A percentile compares a stretch with the other conserved stretches of the same genome.
Evolutionary conservation across 2,329 filamentous ascomycete genomes (phyloP).

Genomic region (Fusarium protoensiforme): DNA sequence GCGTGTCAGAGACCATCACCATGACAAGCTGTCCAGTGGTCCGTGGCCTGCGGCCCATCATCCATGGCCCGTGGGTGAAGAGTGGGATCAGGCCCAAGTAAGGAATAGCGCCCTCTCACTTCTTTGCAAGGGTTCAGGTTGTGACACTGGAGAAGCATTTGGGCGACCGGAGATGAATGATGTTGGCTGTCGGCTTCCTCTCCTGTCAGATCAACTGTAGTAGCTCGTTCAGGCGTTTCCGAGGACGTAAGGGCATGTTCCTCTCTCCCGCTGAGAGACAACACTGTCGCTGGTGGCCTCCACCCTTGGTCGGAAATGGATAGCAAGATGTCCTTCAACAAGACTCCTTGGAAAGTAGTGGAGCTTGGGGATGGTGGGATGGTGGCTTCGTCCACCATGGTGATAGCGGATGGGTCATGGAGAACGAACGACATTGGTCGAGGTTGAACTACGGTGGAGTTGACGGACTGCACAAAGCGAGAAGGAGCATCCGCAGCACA

Average conservation of each 20-base stretch:
- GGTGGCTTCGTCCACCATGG: conserved; percentile 36
- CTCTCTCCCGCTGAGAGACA: neutral
- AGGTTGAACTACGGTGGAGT: conserved; percentile 32
- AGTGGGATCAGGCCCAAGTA: conserved; percentile 35
- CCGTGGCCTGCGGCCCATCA: conserved; percentile 16
- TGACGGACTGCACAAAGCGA: conserved; percentile 24
- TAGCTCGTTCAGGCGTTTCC: neutral
- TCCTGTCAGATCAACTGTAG: neutral
- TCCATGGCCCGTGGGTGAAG: conserved; percentile 35
- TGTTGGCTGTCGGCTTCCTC: neutral
- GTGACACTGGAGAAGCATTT: conserved; percentile 12
- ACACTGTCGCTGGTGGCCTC: neutral
- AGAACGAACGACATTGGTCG: conserved; percentile 34
- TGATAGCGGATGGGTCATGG: conserved; percentile 38
- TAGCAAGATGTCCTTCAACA: conserved; percentile 1
- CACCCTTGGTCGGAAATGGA: conserved; percentile 9
- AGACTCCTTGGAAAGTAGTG: conserved; percentile 16
- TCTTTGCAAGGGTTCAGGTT: conserved; percentile 23
- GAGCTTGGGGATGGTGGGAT: conserved; percentile 33
- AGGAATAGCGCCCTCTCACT: conserved; percentile 26
- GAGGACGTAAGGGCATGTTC: neutral
- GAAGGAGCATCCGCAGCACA: conserved; percentile 32
- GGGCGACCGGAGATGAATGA: conserved; percentile 6
- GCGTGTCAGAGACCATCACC: conserved; percentile 34
- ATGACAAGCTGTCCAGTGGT: conserved; percentile 23